Percentiles rank a stretch among this genome's conserved stretches.
Evolutionary conservation across 257 asterid species (phyloP).

Genomic region (Rhazya stricta): DNA sequence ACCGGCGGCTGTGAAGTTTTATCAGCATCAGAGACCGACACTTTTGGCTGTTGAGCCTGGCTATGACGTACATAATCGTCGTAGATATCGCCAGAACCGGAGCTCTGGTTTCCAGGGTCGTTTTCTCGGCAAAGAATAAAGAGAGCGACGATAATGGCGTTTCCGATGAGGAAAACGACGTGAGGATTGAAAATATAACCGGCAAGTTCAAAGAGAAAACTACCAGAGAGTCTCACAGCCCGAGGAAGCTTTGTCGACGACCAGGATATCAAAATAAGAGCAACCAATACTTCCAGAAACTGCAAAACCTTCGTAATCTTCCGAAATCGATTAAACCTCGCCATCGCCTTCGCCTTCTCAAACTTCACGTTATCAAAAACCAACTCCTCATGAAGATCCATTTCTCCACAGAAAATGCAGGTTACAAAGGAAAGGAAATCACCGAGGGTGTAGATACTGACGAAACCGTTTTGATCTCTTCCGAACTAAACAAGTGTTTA

Average conservation of each 20-base stretch:
- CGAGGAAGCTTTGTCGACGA: conserved; percentile 53
- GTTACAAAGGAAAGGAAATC: background rate
- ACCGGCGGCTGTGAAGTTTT: background rate
- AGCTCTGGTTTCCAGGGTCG: conserved; percentile 17
- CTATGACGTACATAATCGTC: conserved; percentile 42
- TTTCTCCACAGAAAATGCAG: conserved; percentile 1
- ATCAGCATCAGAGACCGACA: background rate
- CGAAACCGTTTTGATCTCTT: too few species aligned
- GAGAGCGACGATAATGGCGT: conserved; percentile 44
- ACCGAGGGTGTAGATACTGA: background rate
- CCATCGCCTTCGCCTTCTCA: conserved; percentile 35
- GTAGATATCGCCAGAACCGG: conserved; percentile 32
- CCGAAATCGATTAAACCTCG: conserved; percentile 44
- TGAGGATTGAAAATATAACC: conserved; percentile 53
- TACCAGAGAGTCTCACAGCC: conserved; percentile 23
- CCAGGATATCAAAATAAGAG: conserved; percentile 59
- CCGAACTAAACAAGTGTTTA: background rate
- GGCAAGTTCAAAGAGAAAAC: conserved; percentile 16
- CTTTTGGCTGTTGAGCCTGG: conserved; percentile 26
- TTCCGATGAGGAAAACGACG: conserved; percentile 77
- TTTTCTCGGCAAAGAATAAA: conserved; percentile 43
- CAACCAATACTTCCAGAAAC: conserved; percentile 35
- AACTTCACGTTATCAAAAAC: conserved; percentile 28
- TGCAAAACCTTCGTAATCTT: conserved; percentile 37
- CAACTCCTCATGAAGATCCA: conserved; percentile 20